Percentiles rank a stretch among this genome's conserved stretches.
Conservation (phyloP, 2,329 filamentous ascomycete genomes). For the Fusarium sp. region DNA sequence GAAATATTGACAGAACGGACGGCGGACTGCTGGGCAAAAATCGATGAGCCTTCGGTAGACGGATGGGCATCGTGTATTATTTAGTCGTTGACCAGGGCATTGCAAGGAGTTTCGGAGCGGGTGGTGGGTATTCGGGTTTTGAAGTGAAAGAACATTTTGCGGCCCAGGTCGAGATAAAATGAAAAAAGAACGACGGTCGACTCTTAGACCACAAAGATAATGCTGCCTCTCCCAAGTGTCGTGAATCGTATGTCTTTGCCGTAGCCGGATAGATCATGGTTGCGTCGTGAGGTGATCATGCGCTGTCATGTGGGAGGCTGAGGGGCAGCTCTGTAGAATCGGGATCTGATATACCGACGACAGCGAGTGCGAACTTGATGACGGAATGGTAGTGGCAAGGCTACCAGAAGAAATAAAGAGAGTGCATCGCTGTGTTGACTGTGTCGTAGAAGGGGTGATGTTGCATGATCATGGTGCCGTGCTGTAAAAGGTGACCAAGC, state of each 20-base stretch:
- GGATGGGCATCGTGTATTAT: constrained; percentile 34
- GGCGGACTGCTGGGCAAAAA: constrained; percentile 16
- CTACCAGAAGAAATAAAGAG: background rate
- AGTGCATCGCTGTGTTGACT: background rate
- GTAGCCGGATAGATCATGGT: background rate
- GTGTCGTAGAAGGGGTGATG: background rate
- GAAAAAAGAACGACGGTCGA: constrained; percentile 36
- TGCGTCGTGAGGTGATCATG: constrained; percentile 18
- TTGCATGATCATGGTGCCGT: constrained; percentile 2
- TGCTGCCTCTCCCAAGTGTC: background rate
- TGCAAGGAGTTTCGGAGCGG: constrained; percentile 52
- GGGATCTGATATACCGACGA: background rate
- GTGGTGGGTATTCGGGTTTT: constrained; percentile 38
- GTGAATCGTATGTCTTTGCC: background rate
- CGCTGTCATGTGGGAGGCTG: constrained; percentile 21
- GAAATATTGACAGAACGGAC: constrained; percentile 23
- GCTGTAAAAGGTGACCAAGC: constrained; percentile 25
- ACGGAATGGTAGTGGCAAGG: too few species aligned
- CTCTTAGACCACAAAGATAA: constrained; percentile 18
- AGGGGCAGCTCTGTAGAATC: constrained; percentile 26
- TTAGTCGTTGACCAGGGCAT: constrained; percentile 44
- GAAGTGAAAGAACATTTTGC: constrained; percentile 38
- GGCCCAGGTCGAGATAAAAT: constrained; percentile 38
- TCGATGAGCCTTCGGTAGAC: background rate
- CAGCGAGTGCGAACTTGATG: background rate